Base-by-base conservation (phyloP, 2,329 filamentous ascomycete genomes). In the Pseudofabraea citricarpa region DNA sequence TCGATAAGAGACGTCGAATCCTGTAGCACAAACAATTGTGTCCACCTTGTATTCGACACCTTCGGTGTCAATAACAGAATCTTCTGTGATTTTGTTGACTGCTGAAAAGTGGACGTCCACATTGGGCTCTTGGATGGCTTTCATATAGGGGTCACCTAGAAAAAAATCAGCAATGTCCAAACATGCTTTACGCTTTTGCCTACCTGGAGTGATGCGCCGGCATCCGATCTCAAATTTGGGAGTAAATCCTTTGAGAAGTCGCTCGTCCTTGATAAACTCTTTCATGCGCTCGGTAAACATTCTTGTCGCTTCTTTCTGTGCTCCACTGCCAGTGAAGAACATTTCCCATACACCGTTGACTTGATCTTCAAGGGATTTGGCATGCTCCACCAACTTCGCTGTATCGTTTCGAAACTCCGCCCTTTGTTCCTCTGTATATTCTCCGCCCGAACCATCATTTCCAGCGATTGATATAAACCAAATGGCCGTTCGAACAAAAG, bases 21-120 rank as follows among this genome's bases (percentile, higher is more conserved):
- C 60, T 7, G 59, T 64, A 19, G 60, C 62, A 43, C 59, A 63
- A 13, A 68, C 52, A 2, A 69, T 56, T 7, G 56, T 57, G 46
- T 69, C 67, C 20, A 69, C 46, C 21, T 57, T 52, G 16, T 46
- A 43, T 24, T 54, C 52, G 10, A 41, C 44, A 1, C 58, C 62
- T 38, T 73, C 64, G 5, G 53, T 61, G 9, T 68, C 68, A 1
- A 72, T 60, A 1, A 72, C 64, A 1, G 70, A 70, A 3, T 67
- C 64, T 46, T 69, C 64, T 0, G 71, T 73, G 44, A 72, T 66
- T 21, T 63, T 61, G 12, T 57, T 58, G 2, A 73, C 70, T 2
- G 65, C 60, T 2, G 70, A 69, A 51, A 74, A 74, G 48, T 73
- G 69, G 0, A 74, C 70, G 49, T 73, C 67, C 2, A 74, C 69